A percentile compares a stretch with the other conserved stretches of the same genome.
These are phyloP conservation scores for Amylostereum areolatum DNA, from an alignment of 1,284 basidiomycete species.

Conservation along the genomic window DNA sequence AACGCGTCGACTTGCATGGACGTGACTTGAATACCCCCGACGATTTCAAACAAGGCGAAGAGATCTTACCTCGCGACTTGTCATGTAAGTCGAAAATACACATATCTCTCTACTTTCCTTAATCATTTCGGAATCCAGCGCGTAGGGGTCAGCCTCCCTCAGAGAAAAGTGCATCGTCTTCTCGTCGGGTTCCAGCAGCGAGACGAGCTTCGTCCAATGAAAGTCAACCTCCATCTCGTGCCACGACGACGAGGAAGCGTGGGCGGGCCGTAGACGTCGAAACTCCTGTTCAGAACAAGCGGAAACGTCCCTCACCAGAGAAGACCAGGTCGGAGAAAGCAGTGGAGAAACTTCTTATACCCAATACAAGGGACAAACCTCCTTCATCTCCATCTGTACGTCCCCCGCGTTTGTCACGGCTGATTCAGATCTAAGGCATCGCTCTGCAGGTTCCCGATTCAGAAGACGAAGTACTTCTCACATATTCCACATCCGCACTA, in stretches of 20 bases:
- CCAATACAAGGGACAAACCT: background rate
- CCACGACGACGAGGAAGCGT: too few relatives aligned
- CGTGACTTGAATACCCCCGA: conserved; percentile 44
- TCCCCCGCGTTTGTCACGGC: background rate
- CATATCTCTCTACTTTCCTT: background rate
- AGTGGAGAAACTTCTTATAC: background rate
- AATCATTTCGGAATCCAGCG: background rate
- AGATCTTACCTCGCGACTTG: conserved; percentile 48
- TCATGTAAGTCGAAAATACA: conserved; percentile 35
- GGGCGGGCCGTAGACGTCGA: too few relatives aligned
- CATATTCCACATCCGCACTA: background rate
- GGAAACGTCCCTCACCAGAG: background rate
- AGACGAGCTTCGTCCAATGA: background rate
- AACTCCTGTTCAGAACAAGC: background rate
- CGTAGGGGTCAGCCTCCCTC: background rate
- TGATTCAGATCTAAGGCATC: background rate
- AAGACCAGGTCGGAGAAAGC: conserved; percentile 5
- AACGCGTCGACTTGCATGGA: conserved; percentile 39
- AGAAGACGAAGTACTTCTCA: conserved; percentile 6
- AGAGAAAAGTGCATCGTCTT: background rate
- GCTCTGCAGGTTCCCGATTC: conserved; percentile 13
- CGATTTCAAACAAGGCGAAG: conserved; percentile 49
- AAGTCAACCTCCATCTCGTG: background rate
- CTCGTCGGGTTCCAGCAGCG: background rate
- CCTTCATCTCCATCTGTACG: conserved; percentile 2